phyloP scores from a whole-genome alignment of 352 stramenopile genomes.

The Phytopythium kandeliae region DNA sequence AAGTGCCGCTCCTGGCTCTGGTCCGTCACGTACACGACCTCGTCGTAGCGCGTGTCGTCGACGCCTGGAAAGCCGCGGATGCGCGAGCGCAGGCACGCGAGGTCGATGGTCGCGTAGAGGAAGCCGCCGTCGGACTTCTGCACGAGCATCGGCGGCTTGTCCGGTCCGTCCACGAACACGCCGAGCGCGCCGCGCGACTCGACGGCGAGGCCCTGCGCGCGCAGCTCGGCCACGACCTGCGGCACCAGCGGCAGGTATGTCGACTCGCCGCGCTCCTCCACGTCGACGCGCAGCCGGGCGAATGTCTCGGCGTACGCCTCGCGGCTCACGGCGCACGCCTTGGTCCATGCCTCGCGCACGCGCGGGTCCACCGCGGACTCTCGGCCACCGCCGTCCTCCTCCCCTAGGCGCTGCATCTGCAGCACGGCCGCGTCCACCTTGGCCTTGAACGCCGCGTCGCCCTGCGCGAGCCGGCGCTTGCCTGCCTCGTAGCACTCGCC shows the following conservation, averaged over 20 bases:
- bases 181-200: conserved; percentile 60
- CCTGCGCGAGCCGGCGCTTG: conserved; percentile 30
- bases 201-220: conserved; percentile 37
- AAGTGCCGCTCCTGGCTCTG: conserved; percentile 79
- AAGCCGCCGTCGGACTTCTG: conserved; percentile 77
- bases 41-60: conserved; percentile 62
- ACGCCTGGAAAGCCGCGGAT: conserved; percentile 67
- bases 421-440: conserved; percentile 66
- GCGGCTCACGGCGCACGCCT: conserved; percentile 67
- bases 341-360: conserved; percentile 45
- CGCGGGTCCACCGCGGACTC: conserved; percentile 38
- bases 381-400: not conserved
- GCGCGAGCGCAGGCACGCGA: conserved; percentile 64
- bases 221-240: conserved; percentile 34
- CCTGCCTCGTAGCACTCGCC: conserved; percentile 66
- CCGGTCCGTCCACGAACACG: conserved; percentile 60
- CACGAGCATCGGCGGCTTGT: conserved; percentile 80
- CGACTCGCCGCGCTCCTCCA: conserved; percentile 69
- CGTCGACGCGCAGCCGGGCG: conserved; percentile 51
- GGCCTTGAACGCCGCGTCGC: conserved; percentile 47
- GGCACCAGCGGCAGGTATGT: conserved; percentile 66
- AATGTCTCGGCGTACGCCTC: conserved; percentile 64
- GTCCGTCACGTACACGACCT: conserved; percentile 81
- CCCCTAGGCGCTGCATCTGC: conserved; percentile 55
- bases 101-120: conserved; percentile 74